Evolutionary conservation across 163 green algal species (phyloP), one percentile per base, ranked within the genome.

Genomic region (Smithsoniella earleae): DNA sequence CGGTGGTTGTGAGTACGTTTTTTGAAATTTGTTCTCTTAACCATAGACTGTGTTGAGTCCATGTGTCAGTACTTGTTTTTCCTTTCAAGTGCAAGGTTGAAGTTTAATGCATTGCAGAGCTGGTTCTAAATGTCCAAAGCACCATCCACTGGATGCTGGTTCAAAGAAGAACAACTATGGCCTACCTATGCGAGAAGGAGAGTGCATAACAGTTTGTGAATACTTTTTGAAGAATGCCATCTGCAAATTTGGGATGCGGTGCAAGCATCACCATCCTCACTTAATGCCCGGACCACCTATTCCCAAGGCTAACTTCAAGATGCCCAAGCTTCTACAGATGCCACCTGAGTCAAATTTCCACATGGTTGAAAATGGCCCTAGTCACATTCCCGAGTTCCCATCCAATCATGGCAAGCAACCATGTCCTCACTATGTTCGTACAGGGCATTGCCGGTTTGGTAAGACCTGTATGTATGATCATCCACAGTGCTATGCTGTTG

Each of bases 361-460:
- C 6, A 30, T 69, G 30, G 58, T 69, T n/a, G 25, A 69, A 25
- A 36, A 69, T 4, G 58, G 22, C 2, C 31, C 58, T 34, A 33
- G 58, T 16, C 27, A 36, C 5, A n/a, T 69, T 4, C 58, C 58
- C 27, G n/a, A 69, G 2, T 69, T 38, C 25, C n/a, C 58, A 13
- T 34, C 31, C 30, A 33, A 69, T 31, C 58, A 30, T 40, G 58
- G 58, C 58, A 69, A 69, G 58, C 58, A 30, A 33, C 58, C 58
- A 36, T 69, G 58, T 13, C 58, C 58, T 30, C 58, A 69, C 58
- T 69, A 69, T 34, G 58, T 69, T 30, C 58, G 58, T 0, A 69
- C 58, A 5, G 58, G 58, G 25, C 58, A 69, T 31, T 69, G 58
- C 34, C 18, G 40, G 40, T 49, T 49, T 49, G 40, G 40, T 49